These are phyloP conservation scores for Neostapfia colusana DNA, from an alignment of 176 grass and related monocot genomes.

Conservation along the genomic window DNA sequence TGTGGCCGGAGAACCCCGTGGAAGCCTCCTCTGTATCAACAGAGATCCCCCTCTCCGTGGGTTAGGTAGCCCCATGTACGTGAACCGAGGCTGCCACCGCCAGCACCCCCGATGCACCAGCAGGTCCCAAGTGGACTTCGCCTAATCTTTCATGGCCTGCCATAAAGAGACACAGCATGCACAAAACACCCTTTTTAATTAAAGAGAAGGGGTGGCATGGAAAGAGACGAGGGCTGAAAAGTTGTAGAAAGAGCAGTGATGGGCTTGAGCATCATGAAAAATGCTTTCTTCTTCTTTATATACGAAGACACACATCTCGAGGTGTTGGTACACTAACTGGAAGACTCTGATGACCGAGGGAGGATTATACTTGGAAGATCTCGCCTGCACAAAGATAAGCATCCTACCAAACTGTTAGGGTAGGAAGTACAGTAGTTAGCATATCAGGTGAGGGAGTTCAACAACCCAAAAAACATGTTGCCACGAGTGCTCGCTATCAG, in stretches of 20 bases:
- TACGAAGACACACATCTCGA: conserved; percentile 22
- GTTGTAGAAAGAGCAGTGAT: conserved; percentile 15
- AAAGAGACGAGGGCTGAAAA: conserved; percentile 25
- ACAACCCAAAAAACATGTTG: conserved; percentile 13
- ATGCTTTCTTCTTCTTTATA: neutral
- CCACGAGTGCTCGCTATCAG: conserved; percentile 1
- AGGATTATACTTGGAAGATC: conserved; percentile 15
- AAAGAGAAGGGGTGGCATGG: conserved; percentile 21
- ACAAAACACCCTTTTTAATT: conserved; percentile 32
- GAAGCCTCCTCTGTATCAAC: conserved; percentile 25
- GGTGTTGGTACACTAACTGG: conserved; percentile 33
- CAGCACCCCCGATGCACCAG: conserved; percentile 20
- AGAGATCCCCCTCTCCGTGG: neutral
- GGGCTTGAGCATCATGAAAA: conserved; percentile 38
- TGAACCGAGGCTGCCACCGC: conserved; percentile 24
- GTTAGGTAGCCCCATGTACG: conserved; percentile 28
- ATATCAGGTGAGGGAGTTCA: conserved; percentile 21
- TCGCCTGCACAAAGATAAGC: conserved; percentile 24
- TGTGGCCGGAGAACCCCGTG: neutral
- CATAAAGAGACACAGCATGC: conserved; percentile 37
- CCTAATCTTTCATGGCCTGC: conserved; percentile 38
- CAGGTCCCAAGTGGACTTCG: conserved; percentile 22
- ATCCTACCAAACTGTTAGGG: conserved; percentile 39
- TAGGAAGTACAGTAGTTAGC: conserved; percentile 24
- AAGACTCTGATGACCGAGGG: conserved; percentile 39